These are phyloP conservation scores for Rhodotorula sp. DNA, from an alignment of 1,284 basidiomycete species.

Conservation along the genomic window DNA sequence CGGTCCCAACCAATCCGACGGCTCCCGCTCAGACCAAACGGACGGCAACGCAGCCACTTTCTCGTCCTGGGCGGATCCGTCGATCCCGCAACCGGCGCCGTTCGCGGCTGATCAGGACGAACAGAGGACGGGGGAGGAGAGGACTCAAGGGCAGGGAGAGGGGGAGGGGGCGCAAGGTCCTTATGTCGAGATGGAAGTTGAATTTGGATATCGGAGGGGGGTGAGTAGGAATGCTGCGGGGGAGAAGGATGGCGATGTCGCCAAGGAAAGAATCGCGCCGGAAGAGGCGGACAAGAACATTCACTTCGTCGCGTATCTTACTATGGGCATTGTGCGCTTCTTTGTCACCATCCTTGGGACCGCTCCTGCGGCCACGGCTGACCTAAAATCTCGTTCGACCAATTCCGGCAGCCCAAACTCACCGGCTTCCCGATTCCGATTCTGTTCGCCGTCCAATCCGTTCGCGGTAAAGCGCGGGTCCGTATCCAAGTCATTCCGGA, in stretches of 20 bases:
- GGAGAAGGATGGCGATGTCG: background rate
- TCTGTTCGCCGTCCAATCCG: slow-evolving; percentile 8
- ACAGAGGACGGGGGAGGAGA: slow-evolving; percentile 1
- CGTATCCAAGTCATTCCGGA: slow-evolving; percentile 12
- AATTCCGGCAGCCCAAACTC: background rate
- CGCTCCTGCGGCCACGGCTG: background rate
- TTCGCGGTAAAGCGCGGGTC: slow-evolving; percentile 4
- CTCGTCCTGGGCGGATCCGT: slow-evolving; percentile 3
- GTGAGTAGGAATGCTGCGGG: background rate
- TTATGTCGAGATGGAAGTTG: slow-evolving; percentile 14
- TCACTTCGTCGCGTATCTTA: slow-evolving; percentile 13
- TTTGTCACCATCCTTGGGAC: background rate
- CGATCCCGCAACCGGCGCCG: slow-evolving; percentile 3
- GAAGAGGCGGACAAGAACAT: slow-evolving; percentile 7
- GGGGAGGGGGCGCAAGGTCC: background rate
- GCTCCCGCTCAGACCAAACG: background rate
- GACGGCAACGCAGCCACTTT: background rate
- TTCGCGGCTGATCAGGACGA: slow-evolving; percentile 13
- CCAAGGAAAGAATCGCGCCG: slow-evolving; percentile 1
- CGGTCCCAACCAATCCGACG: too few species aligned
- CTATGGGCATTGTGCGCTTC: slow-evolving; percentile 2
- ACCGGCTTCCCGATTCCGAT: slow-evolving; percentile 9
- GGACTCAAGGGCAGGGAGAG: background rate
- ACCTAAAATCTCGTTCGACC: background rate
- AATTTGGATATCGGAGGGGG: slow-evolving; percentile 12